Base-by-base conservation (phyloP, 1,284 basidiomycete genomes). In the Ustilago cynodontis region DNA sequence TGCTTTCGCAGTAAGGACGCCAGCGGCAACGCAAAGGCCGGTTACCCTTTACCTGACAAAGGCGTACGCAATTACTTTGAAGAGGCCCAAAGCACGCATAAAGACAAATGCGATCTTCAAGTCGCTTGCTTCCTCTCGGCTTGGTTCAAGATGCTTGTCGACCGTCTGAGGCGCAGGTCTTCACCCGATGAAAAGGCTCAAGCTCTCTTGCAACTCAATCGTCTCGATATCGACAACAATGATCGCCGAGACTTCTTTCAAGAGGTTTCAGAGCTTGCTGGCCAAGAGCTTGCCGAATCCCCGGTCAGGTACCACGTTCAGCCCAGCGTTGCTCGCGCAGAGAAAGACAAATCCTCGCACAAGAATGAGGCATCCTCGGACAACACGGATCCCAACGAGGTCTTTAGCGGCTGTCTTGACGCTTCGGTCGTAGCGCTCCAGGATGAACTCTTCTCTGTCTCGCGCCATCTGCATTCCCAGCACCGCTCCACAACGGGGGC, bases 131-230 rank as follows among this genome's bases (percentile, higher is more conserved):
- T 58, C 43, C 56, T 58, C 20, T 8, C 18, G n/a, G 56, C 56
- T 49, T 58, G 56, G 56, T 58, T 58, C 43, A 5, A 31, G 2
- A 58, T 10, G 6, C 56, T 58, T n/a, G 45, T 13, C n/a, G 13
- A 5, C 6, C 35, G 4, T 13, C 31, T 39, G 5, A 13, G 49
- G 28, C 43, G 4, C 14, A 16, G 4, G 1, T 10, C 10, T 8
- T 20, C 2, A 2, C 29, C 7, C n/a, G 7, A n/a, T 29, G 9
- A 31, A 14, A 57, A 57, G 18, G 11, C 8, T 22, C 9, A 16
- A 5, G 18, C 20, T 26, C 56, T 58, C 56, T 35, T 47, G 9
- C 14, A 20, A n/a, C 56, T 58, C 43, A 58, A 58, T 18, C 28
- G 28, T n/a, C 16, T 49, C 20, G n/a, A 35, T 28, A 20, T 7